These are phyloP conservation scores for Colletotrichum falcatum DNA, from an alignment of 2,329 filamentous ascomycete genomes.

Conservation along the genomic window DNA sequence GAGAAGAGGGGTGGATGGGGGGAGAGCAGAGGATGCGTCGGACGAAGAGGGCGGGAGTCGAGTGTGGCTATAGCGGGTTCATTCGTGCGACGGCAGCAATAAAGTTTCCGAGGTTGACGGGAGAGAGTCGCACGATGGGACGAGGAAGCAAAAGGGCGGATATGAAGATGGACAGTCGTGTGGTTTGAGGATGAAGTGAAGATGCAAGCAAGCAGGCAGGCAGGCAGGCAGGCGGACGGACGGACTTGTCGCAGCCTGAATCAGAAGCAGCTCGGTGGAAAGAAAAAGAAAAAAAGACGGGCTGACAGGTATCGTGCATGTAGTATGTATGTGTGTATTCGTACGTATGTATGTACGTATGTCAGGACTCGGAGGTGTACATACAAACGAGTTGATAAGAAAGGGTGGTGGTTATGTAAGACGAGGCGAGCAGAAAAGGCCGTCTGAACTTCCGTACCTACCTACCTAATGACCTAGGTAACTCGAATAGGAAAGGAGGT, in stretches of 20 bases:
- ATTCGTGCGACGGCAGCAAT: conserved; percentile 32
- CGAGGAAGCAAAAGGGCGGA: conserved; percentile 7
- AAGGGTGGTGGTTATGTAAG: neutral
- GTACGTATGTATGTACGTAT: no score
- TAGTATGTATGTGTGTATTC: no score
- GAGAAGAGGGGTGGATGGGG: conserved; percentile 9
- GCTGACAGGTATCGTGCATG: no score
- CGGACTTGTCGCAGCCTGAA: conserved; percentile 3
- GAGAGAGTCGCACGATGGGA: conserved; percentile 5
- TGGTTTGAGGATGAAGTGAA: neutral
- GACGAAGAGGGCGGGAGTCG: conserved; percentile 9
- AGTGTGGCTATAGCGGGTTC: conserved; percentile 34
- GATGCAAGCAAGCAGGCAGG: no score
- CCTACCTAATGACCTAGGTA: no score
- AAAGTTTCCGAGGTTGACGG: conserved; percentile 26
- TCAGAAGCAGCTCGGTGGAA: no score
- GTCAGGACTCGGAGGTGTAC: neutral
- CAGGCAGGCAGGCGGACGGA: no score
- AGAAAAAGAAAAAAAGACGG: no score
- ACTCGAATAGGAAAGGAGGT: neutral
- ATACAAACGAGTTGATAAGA: neutral
- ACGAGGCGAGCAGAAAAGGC: neutral
- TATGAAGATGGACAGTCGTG: neutral
- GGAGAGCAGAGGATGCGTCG: conserved; percentile 12
- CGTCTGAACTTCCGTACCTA: no score